phyloP scores from a whole-genome alignment of 148 eudicot genomes.

The Dysphania ambrosioides region DNA sequence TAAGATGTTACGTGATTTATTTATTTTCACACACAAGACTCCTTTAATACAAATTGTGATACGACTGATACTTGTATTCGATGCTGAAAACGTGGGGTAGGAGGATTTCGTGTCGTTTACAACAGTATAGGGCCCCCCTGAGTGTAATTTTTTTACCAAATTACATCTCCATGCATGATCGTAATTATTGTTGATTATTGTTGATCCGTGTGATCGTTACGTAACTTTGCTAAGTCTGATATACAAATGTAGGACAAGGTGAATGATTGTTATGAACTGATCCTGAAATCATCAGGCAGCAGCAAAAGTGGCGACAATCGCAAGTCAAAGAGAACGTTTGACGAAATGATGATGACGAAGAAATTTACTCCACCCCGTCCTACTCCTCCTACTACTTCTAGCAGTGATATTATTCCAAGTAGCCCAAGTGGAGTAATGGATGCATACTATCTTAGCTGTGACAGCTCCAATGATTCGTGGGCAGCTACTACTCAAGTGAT shows the following conservation, averaged over 20 bases:
- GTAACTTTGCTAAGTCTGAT: background rate
- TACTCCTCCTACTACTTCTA: background rate
- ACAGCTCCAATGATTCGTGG: slow-evolving; percentile 52
- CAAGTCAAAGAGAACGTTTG: slow-evolving; percentile 25
- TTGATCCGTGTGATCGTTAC: too few relatives aligned
- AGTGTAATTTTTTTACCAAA: too few relatives aligned
- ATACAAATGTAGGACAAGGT: slow-evolving; percentile 40
- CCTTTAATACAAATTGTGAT: too few relatives aligned
- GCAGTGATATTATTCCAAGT: slow-evolving; percentile 20
- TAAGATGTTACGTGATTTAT: too few relatives aligned
- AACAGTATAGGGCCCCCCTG: too few relatives aligned
- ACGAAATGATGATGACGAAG: slow-evolving; percentile 19
- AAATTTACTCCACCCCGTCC: background rate
- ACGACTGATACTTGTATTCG: too few relatives aligned
- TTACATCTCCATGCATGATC: too few relatives aligned
- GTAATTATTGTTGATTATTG: background rate
- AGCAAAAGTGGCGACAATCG: background rate
- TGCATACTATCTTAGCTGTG: slow-evolving; percentile 37
- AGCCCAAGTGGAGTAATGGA: slow-evolving; percentile 54
- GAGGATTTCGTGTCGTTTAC: too few relatives aligned
- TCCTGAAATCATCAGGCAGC: slow-evolving; percentile 17
- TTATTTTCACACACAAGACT: too few relatives aligned
- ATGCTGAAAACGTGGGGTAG: too few relatives aligned
- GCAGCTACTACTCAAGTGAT: slow-evolving; percentile 4
- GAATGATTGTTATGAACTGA: slow-evolving; percentile 41